Base-by-base conservation (phyloP, 2,329 filamentous ascomycete genomes). In the Aspergillus pseudonomiae region DNA sequence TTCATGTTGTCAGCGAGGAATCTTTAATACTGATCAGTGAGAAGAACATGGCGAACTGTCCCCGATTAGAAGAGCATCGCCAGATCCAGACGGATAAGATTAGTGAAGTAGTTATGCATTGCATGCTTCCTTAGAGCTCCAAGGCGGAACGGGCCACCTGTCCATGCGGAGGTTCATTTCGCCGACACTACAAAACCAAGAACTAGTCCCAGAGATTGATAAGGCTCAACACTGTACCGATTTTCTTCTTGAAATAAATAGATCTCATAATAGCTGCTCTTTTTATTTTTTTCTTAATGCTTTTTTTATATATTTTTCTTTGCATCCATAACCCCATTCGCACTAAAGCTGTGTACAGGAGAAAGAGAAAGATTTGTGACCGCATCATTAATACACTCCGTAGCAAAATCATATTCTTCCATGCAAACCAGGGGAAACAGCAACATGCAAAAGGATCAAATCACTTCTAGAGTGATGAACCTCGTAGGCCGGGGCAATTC, bases 101-200 rank as follows among this genome's bases (percentile, higher is more conserved):
- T 60, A 32, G 43, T n/a, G 11, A 56, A 56, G 57, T 59, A 24
- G 28, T 28, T 11, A 54, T 50, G 12, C 24, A 41, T 48, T 59
- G 12, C 32, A 36, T 59, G 56, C 30, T 50, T 46, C 43, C 57
- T 50, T 11, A 16, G 48, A 34, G 45, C 57, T 46, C 28, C 57
- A 60, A 32, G 10, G 64, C 58, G 61, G 65, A 71, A 74, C 69
- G 69, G 75, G 75, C 75, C 75, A 77, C 75, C 74, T 77, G 75
- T 73, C 75, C 70, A 69, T 65, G 73, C 74, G 75, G 74, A 75
- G 73, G 67, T 76, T 75, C 69, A 72, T 77, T 76, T 71, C 69
- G 64, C 74, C 74, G 73, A 75, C 14, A 30, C 63, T 63, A 65
- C 59, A 59, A 41, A 52, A 21, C 64, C 58, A 59, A 41, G 50